A percentile compares a stretch with the other conserved stretches of the same genome.
These are phyloP conservation scores for Populus nigra DNA, from an alignment of 345 rosid genomes.

Conservation along the genomic window DNA sequence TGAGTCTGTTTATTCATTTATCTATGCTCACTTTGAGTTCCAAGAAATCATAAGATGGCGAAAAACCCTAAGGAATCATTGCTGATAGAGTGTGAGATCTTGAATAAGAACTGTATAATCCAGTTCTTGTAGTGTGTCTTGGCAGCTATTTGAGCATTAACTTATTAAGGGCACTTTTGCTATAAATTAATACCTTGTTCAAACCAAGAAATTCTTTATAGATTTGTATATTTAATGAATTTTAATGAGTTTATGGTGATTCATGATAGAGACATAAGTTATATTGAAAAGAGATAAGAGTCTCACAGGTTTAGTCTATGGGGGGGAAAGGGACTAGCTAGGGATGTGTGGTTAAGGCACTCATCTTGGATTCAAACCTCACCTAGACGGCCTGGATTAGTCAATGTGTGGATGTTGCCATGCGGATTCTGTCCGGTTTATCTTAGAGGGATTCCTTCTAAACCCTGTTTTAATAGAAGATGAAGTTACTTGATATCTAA, in stretches of 20 bases:
- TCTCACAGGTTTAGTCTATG: background rate
- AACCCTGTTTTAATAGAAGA: background rate
- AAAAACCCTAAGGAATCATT: background rate
- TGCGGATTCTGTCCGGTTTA: background rate
- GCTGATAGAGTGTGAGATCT: background rate
- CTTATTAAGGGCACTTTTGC: background rate
- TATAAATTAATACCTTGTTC: background rate
- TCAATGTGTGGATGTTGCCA: background rate
- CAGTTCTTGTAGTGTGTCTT: background rate
- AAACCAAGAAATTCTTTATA: background rate
- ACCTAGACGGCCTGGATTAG: background rate
- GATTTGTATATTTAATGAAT: background rate
- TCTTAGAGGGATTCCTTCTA: background rate
- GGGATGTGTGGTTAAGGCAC: background rate
- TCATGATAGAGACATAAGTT: background rate
- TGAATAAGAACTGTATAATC: background rate
- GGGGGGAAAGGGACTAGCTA: background rate
- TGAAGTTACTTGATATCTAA: background rate
- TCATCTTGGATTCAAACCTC: background rate
- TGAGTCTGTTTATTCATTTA: background rate
- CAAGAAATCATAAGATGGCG: background rate
- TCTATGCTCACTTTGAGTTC: background rate
- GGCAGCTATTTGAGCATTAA: background rate
- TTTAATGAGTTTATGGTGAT: background rate
- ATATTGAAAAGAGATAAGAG: background rate